Percentiles rank a stretch among this genome's conserved stretches.
phyloP scores from a whole-genome alignment of 2,329 filamentous ascomycete genomes.

The Fusarium sp. region DNA sequence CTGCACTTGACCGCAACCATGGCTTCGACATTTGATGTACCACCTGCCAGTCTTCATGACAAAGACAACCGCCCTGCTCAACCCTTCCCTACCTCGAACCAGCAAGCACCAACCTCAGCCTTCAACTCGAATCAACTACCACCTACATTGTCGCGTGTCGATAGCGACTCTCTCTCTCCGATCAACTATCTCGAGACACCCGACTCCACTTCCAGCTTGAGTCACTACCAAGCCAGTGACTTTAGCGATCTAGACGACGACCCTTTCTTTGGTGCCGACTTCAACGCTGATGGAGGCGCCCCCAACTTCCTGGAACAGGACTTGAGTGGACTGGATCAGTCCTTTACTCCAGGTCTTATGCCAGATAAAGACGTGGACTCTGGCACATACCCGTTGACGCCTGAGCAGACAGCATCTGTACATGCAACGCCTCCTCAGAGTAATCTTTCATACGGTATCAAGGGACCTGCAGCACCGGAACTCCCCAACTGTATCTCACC shows the following conservation, averaged over 20 bases:
- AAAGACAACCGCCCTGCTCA: conserved; percentile 48
- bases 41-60: conserved; percentile 56
- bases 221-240: conserved; percentile 64
- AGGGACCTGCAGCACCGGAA: conserved; percentile 38
- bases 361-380: conserved; percentile 43
- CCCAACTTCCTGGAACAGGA: conserved; percentile 61
- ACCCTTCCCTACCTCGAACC: conserved; percentile 40
- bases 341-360: conserved; percentile 30
- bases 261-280: conserved; percentile 65
- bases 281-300: conserved; percentile 57
- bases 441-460: conserved; percentile 49
- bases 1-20: conserved; percentile 50
- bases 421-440: conserved; percentile 58
- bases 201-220: conserved; percentile 61
- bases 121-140: conserved; percentile 57
- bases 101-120: conserved; percentile 50
- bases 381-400: conserved; percentile 61
- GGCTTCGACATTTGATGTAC: conserved; percentile 59
- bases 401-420: conserved; percentile 63
- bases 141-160: conserved; percentile 57
- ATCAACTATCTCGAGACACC: conserved; percentile 59
- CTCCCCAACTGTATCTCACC: conserved; percentile 56
- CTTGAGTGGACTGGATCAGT: conserved; percentile 40
- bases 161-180: conserved; percentile 50
- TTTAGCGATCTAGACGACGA: conserved; percentile 62